phyloP scores from a whole-genome alignment of 192 early-diverging fungal genomes.

The Backusella sp. region DNA sequence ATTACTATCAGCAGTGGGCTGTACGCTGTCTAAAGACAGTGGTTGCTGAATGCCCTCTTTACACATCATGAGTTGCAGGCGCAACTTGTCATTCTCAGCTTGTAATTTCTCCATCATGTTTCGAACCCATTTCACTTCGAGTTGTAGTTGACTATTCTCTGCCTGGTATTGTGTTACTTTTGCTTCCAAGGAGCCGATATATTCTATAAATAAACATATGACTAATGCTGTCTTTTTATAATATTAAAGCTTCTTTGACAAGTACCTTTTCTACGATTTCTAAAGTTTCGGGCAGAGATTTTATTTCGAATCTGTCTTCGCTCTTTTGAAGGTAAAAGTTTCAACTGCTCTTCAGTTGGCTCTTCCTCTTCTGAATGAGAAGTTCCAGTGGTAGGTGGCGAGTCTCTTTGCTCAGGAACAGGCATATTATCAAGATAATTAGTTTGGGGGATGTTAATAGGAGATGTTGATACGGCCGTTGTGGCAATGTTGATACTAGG shows the following conservation, averaged over 20 bases:
- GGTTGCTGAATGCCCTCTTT: conserved; percentile 18
- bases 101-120: conserved; percentile 26
- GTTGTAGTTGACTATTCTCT: conserved; percentile 31
- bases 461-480: not conserved
- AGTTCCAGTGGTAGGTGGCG: not conserved
- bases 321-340: conserved; percentile 70
- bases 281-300: conserved; percentile 83
- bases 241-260: not conserved
- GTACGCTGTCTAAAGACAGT: not conserved
- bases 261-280: conserved; percentile 77
- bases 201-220: conserved; percentile 28
- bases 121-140: conserved; percentile 31
- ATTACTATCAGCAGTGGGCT: not conserved
- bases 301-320: conserved; percentile 85
- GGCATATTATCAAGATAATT: not conserved
- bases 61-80: conserved; percentile 19
- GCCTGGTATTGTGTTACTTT: conserved; percentile 20
- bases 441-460: not conserved
- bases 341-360: conserved; percentile 45
- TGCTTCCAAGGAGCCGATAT: conserved; percentile 27
- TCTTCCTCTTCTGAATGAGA: conserved; percentile 22
- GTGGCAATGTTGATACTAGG: not conserved
- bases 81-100: conserved; percentile 30
- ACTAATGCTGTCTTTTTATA: not conserved
- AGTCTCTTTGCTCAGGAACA: not conserved